phyloP scores from a whole-genome alignment of 176 grass and related monocot species.

The Rhynchospora tenuis region DNA sequence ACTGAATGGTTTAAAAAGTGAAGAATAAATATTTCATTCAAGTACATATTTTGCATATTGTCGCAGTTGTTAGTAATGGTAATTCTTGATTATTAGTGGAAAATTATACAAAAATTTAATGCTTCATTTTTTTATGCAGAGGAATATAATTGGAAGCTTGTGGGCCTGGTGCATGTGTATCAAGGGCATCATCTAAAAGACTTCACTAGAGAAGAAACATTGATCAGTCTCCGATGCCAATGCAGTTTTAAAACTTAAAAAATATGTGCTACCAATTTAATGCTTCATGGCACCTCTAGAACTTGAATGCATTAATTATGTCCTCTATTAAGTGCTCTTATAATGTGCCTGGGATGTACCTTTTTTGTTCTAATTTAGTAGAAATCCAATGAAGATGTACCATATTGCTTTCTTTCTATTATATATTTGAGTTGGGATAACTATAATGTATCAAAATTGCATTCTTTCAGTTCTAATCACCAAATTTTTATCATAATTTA shows the following conservation, averaged over 20 bases:
- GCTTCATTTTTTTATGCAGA: background rate
- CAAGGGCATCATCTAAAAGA: background rate
- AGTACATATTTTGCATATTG: background rate
- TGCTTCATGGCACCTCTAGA: background rate
- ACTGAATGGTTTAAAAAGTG: background rate
- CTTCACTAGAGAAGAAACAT: background rate
- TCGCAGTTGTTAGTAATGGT: background rate
- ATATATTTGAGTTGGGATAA: background rate
- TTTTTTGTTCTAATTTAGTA: background rate
- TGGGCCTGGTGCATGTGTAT: conserved; percentile 4
- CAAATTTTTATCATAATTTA: too few relatives aligned
- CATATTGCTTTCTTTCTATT: background rate
- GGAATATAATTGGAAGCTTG: conserved; percentile 5
- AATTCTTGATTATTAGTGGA: background rate
- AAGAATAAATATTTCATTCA: background rate
- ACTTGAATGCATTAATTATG: background rate
- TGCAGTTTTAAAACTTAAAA: background rate
- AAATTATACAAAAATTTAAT: background rate
- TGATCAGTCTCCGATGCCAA: background rate
- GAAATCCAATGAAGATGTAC: background rate
- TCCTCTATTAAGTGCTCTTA: background rate
- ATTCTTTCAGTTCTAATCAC: too few relatives aligned
- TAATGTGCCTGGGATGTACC: background rate
- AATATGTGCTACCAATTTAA: background rate
- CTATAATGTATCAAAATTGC: too few relatives aligned